phyloP scores from a whole-genome alignment of 176 grass and related monocot species.

The bread wheat (Triticum aestivum) region IWGSC_CS_RefSeq_v2.1 NC_057805.1:501459073-501459572 shows the following conservation, averaged over 20 bases:
- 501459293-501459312: constrained; percentile 89
- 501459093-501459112: not conserved
- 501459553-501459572: constrained; percentile 49
- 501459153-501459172: constrained; percentile 70
- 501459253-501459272: constrained; percentile 89
- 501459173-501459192: constrained; percentile 82
- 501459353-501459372: not conserved
- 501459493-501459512: constrained; percentile 68
- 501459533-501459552: constrained; percentile 74
- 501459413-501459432: not conserved
- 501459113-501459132: constrained; percentile 54
- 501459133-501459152: constrained; percentile 69
- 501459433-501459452: constrained; percentile 9
- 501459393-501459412: not conserved
- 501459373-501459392: not conserved
- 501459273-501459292: constrained; percentile 92
- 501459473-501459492: constrained; percentile 51
- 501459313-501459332: constrained; percentile 39
- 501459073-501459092: not conserved
- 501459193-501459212: constrained; percentile 64
- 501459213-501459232: constrained; percentile 71
- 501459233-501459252: constrained; percentile 88
- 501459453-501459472: constrained; percentile 81
- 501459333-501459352: not conserved
- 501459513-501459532: constrained; percentile 60